Base-by-base conservation (phyloP, 768 basidiomycete species). In the Boletus vinaceobasis region DNA sequence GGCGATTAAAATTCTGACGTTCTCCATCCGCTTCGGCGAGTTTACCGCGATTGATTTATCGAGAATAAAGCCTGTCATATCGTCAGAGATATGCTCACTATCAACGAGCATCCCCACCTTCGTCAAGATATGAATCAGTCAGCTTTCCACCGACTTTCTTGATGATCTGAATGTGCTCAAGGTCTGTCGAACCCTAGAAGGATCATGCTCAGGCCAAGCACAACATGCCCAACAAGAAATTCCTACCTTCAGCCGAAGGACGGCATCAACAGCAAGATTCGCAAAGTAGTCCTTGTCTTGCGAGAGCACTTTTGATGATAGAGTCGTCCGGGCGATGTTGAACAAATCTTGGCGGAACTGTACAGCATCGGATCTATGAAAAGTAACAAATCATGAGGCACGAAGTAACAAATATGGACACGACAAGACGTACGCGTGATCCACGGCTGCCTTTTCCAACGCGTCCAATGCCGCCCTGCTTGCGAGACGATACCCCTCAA, bases 71-170 rank as follows among this genome's bases (percentile, higher is more conserved):
- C 95, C 93, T 94, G 40, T 57, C 7, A 11, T 19, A 7, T 21
- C 5, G 14, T 61, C 23, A 45, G 33, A 39, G 10, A 21, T 26
- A 19, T 21, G 14, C 8, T 5, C 39, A 0, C 0, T n/a, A 29
- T 21, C 11, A 36, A 49, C 17, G 19, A 26, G 11, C 38, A 19
- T 60, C 75, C 15, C 3, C 59, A 86, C 93, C 96, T 77, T 98
- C 97, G 66, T 97, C 95, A 33, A 99, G 84, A 77, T 98, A 99
- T 7, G 93, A 96, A 65, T 98, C 96, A 0, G 93, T 96, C 64
- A 99, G 80, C 77, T 98, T 99, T 48, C 96, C 96, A 53, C 96
- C 96, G n/a, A 91, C 92, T 74, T 98, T 98, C 82, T 99, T 99
- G 78, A 98, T 99, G 71, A 98, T 88, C 73, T 99, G 96, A 60